Percentiles rank a stretch among this genome's conserved stretches.
Evolutionary conservation across 768 basidiomycete species (phyloP).

Genomic region (Mycena capillaripes): DNA sequence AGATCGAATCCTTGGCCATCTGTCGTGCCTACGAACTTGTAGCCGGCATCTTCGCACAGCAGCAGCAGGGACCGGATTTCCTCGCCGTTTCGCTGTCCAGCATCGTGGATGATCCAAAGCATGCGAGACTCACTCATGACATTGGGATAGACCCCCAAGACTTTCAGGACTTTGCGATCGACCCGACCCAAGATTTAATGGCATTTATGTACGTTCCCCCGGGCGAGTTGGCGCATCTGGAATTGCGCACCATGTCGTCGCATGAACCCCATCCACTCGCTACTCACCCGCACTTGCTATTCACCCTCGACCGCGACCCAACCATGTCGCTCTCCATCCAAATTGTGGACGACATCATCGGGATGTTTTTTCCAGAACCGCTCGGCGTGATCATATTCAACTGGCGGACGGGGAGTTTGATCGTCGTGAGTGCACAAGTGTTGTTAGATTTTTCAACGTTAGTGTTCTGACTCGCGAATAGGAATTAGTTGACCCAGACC

Average conservation of each 20-base stretch:
- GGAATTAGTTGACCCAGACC: too few relatives aligned
- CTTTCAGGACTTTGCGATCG: constrained; percentile 15
- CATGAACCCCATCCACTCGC: constrained; percentile 3
- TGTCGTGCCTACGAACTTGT: constrained; percentile 16
- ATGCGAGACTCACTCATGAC: not conserved
- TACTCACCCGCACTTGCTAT: not conserved
- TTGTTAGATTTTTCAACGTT: too few relatives aligned
- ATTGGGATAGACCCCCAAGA: not conserved
- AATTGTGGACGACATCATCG: constrained; percentile 14
- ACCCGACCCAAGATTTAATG: constrained; percentile 9
- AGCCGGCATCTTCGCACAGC: constrained; percentile 5
- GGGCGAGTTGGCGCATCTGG: not conserved
- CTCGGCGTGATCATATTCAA: too few relatives aligned
- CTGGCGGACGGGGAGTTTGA: too few relatives aligned
- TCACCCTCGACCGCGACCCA: not conserved
- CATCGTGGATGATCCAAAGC: not conserved
- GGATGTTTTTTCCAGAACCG: not conserved
- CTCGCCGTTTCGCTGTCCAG: not conserved
- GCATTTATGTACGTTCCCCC: not conserved
- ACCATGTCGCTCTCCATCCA: not conserved
- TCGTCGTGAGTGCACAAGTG: too few relatives aligned
- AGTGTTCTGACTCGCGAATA: too few relatives aligned
- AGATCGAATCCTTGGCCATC: not conserved
- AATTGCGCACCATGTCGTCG: constrained; percentile 20
- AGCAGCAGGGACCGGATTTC: not conserved